phyloP scores from a whole-genome alignment of 2,329 filamentous ascomycete genomes.

The Botrytis galanthina region DNA sequence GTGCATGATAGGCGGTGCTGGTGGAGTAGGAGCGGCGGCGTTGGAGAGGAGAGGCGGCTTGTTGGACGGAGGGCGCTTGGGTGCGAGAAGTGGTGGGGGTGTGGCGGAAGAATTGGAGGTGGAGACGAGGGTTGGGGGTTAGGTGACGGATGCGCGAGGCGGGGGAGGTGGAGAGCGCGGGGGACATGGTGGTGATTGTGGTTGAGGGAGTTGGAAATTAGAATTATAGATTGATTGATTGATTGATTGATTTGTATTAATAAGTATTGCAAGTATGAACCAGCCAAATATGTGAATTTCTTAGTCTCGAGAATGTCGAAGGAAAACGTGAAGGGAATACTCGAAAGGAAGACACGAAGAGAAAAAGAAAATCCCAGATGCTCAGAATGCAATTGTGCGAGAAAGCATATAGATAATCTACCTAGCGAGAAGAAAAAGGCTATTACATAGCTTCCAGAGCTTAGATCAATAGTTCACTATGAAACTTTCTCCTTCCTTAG shows the following conservation, averaged over 20 bases:
- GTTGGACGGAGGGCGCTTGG: not conserved
- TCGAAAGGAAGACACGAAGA: not conserved
- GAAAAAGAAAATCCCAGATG: not conserved
- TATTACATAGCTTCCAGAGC: not conserved
- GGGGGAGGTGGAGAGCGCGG: not conserved
- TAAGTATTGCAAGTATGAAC: not conserved
- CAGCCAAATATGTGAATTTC: too few species aligned
- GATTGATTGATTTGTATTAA: not conserved
- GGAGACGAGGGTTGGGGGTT: conserved; percentile 1
- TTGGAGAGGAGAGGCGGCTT: accelerated
- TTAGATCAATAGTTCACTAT: not conserved
- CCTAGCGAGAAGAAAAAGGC: not conserved
- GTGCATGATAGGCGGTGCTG: not conserved
- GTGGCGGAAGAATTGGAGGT: not conserved
- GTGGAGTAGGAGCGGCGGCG: not conserved
- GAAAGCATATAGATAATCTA: not conserved
- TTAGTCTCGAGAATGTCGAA: not conserved
- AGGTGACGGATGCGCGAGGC: conserved; percentile 6
- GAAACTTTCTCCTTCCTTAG: not conserved
- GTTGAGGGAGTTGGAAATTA: not conserved
- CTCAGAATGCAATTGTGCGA: not conserved
- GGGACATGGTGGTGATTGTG: not conserved
- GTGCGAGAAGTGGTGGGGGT: not conserved
- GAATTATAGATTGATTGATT: not conserved
- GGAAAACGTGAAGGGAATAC: not conserved